phyloP scores from a whole-genome alignment of 225 moss, liverwort and hornwort genomes.

The Straminergon stramineum region DNA sequence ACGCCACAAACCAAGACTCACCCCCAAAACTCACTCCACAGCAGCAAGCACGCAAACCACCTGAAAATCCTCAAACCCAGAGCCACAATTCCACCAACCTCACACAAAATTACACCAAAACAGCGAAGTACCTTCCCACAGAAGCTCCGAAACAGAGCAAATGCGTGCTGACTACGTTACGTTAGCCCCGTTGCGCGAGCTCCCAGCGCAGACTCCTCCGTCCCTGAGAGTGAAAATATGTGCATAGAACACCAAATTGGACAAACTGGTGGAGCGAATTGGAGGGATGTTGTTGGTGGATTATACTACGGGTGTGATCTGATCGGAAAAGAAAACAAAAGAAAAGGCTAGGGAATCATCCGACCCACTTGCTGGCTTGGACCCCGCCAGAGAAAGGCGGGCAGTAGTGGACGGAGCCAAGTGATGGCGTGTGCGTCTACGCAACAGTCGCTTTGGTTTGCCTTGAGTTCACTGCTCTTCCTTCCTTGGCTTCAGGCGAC shows the following conservation, averaged over 20 bases:
- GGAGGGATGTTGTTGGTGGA: neutral
- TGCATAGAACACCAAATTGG: neutral
- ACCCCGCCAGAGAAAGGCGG: neutral
- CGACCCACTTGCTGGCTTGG: neutral
- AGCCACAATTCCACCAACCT: neutral
- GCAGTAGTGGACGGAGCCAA: neutral
- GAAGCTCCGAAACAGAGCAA: neutral
- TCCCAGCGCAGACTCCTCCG: neutral
- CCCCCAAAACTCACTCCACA: neutral
- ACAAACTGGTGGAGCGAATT: neutral
- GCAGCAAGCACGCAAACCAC: neutral
- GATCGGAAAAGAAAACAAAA: neutral
- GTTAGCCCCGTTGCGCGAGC: neutral
- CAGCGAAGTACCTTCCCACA: neutral
- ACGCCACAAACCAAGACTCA: neutral
- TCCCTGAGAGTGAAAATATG: neutral
- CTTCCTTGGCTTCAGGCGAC: neutral
- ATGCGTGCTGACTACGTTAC: neutral
- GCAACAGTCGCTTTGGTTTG: neutral
- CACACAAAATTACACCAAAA: neutral
- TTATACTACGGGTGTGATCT: neutral
- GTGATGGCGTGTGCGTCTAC: neutral
- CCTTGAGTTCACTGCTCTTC: neutral
- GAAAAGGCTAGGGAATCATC: neutral
- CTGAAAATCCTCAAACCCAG: neutral